These are phyloP conservation scores for Pleodorina starrii DNA, from an alignment of 139 green algal genomes.

Conservation along the genomic window DNA sequence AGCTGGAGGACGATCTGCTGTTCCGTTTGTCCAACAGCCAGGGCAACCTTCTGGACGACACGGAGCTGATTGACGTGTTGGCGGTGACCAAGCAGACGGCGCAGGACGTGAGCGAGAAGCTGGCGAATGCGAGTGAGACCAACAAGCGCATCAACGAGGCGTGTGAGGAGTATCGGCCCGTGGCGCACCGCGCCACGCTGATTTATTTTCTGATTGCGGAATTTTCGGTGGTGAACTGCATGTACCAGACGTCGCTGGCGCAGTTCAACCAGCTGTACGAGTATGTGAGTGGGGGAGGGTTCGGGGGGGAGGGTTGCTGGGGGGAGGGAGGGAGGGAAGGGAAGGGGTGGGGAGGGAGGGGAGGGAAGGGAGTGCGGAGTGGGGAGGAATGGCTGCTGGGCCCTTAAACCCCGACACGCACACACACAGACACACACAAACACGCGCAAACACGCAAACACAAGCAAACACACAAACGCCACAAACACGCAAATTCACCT, in stretches of 20 bases:
- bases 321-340: too few relatives aligned
- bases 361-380: too few relatives aligned
- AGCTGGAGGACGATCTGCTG: conserved; percentile 96
- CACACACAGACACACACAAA: too few relatives aligned
- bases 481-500: too few relatives aligned
- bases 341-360: too few relatives aligned
- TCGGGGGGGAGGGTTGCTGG: too few relatives aligned
- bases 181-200: conserved; percentile 90
- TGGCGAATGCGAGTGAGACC: conserved; percentile 91
- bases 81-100: conserved; percentile 94
- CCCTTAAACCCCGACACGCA: too few relatives aligned
- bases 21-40: conserved; percentile 84
- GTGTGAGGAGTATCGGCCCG: conserved; percentile 95
- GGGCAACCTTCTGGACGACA: conserved; percentile 96
- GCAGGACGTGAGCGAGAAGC: conserved; percentile 91
- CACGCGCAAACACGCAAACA: too few relatives aligned
- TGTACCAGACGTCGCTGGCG: conserved; percentile 94
- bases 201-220: conserved; percentile 97
- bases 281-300: conserved; percentile 6
- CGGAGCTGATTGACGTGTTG: conserved; percentile 95
- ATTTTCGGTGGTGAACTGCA: conserved; percentile 94
- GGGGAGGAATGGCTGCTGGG: too few relatives aligned
- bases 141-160: conserved; percentile 95
- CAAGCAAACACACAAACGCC: too few relatives aligned
- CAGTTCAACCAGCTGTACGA: conserved; percentile 89